These are phyloP conservation scores for Huiozyma naganishii DNA, from an alignment of 805 yeast species.

Conservation along the genomic window DNA sequence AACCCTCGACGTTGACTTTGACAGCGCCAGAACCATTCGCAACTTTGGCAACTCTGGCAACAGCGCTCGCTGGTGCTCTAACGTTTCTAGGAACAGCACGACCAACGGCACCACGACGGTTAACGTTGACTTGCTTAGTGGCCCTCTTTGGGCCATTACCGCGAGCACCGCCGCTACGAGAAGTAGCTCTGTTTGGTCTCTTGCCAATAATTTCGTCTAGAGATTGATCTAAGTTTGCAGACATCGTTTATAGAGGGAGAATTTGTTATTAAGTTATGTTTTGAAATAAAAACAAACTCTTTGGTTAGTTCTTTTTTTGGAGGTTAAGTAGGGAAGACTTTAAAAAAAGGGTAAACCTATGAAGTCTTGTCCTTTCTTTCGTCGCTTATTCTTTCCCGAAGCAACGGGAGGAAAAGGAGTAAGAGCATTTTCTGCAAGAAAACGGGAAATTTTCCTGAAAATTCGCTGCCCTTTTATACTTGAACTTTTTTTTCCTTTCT, in stretches of 20 bases:
- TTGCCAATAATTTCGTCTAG: slow-evolving; percentile 86
- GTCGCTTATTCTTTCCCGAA: no score
- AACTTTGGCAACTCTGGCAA: slow-evolving; percentile 29
- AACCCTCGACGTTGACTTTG: slow-evolving; percentile 75
- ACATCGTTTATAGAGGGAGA: slow-evolving; percentile 34
- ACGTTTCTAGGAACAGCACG: slow-evolving; percentile 13
- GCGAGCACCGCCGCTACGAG: slow-evolving; percentile 18
- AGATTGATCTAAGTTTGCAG: slow-evolving; percentile 80
- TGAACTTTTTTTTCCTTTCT: no score
- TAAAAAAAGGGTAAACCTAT: no score
- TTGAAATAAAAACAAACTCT: slow-evolving; percentile 1
- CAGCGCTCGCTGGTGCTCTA: slow-evolving; percentile 25
- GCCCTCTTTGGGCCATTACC: slow-evolving; percentile 24
- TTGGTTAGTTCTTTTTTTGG: neutral
- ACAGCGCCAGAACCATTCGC: slow-evolving; percentile 44
- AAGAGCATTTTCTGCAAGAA: no score
- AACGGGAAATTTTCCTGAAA: no score
- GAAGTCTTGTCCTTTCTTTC: no score
- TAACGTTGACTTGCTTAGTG: slow-evolving; percentile 23
- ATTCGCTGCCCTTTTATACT: no score
- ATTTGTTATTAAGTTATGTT: neutral
- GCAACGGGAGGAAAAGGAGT: no score
- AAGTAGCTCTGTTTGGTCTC: slow-evolving; percentile 23
- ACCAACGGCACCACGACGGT: slow-evolving; percentile 13
- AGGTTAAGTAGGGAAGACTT: neutral